Evolutionary conservation across 2,329 filamentous ascomycete species (phyloP), one percentile per base, ranked within the genome.

Genomic region (Pseudocercospora musae): DNA sequence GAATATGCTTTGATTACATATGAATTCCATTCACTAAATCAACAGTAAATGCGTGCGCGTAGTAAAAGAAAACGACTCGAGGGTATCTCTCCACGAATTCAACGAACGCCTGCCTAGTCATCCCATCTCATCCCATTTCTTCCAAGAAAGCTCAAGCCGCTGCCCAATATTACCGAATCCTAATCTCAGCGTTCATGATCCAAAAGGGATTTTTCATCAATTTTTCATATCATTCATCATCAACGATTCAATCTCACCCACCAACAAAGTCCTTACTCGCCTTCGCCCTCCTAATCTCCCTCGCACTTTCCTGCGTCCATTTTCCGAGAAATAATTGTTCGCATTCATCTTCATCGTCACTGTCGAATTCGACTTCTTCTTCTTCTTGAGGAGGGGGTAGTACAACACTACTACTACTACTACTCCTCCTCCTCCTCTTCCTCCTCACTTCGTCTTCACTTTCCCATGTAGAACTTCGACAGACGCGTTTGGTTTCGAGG

Each of bases 281-380:
- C 60, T 68, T 75, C 64, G 62, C 68, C 66, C 77, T 70, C 73
- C 82, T 70, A 70, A 80, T 73, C 76, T 78, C 74, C 69, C 72
- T 75, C 44, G 86, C 86, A 59, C 84, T 69, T 61, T 80, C 78
- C 15, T 82, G 80, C 62, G 78, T 86, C 86, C 86, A 88, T 20
- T 86, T 78, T 0, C 86, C 86, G 15, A 83, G 78, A 70, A 88
- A 88, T 29, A 88, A 66, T 72, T 87, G 85, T 73, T 88, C 86
- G 63, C 86, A 88, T 74, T 88, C 86, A 63, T 88, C 85, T 69
- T 88, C 86, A 71, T 88, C 85, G 74, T 87, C 82, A 61, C 82
- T 85, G 69, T 88, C 85, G 69, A 88, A 88, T 69, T 86, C 82
- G 2, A 85, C 65, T n/a, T 78, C 75, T 11, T 54, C 29, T 11